Evolutionary conservation across 1,284 basidiomycete species (phyloP).

Genomic region (Takashimella koratensis): DNA sequence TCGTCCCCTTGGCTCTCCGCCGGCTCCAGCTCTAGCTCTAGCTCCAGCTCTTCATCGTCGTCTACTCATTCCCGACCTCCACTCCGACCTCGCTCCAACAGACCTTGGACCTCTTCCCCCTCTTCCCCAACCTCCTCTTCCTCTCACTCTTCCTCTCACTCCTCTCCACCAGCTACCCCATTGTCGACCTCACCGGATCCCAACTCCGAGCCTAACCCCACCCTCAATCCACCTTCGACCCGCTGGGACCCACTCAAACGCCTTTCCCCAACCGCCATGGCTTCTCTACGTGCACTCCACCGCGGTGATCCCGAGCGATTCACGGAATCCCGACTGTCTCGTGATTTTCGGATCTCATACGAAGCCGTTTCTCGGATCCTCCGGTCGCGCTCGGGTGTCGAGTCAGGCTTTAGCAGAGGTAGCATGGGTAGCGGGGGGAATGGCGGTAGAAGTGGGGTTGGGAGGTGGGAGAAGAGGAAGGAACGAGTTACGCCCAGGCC

Average conservation of each 20-base stretch:
- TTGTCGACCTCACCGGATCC: too few species aligned
- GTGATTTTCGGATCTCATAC: slow-evolving; percentile 75
- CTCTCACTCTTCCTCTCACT: background rate
- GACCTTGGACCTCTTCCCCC: background rate
- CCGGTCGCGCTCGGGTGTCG: too few species aligned
- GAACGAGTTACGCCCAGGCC: background rate
- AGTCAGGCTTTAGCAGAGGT: too few species aligned
- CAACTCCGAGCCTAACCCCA: too few species aligned
- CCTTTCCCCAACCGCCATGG: slow-evolving; percentile 87
- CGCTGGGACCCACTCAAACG: slow-evolving; percentile 78
- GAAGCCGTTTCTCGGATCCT: slow-evolving; percentile 83
- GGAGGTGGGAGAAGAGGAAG: slow-evolving; percentile 42
- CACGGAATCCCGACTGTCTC: slow-evolving; percentile 65
- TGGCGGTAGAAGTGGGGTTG: slow-evolving; percentile 52
- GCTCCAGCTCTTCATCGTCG: too few species aligned
- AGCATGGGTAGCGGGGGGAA: slow-evolving; percentile 58
- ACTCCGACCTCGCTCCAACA: background rate
- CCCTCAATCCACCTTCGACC: background rate
- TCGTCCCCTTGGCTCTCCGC: too few species aligned
- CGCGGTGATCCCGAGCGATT: slow-evolving; percentile 65
- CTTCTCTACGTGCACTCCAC: slow-evolving; percentile 71
- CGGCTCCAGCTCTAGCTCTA: too few species aligned
- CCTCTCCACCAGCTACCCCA: too few species aligned
- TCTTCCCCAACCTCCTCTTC: background rate
- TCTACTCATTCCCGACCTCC: too few species aligned